Evolutionary conservation across 164 flowering plant genomes (phyloP).

Genomic region (Aristolochia fimbriata): DNA sequence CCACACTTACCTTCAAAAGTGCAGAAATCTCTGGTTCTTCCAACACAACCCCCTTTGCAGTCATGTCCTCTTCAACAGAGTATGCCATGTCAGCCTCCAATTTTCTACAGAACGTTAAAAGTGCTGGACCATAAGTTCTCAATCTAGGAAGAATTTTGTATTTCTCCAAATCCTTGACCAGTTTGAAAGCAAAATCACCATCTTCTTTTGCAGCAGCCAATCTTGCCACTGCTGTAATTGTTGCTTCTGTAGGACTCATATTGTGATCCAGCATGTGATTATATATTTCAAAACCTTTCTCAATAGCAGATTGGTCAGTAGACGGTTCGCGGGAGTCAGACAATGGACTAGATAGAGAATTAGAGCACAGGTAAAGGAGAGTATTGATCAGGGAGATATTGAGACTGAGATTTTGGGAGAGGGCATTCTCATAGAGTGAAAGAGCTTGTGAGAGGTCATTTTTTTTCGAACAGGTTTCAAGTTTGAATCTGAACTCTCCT

Average conservation of each 20-base stretch:
- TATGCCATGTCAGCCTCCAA: slow-evolving; percentile 58
- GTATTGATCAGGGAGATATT: slow-evolving; percentile 45
- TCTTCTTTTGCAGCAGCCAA: slow-evolving; percentile 71
- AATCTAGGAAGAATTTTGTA: slow-evolving; percentile 33
- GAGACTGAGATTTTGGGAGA: slow-evolving; percentile 29
- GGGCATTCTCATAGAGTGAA: slow-evolving; percentile 48
- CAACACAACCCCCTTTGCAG: slow-evolving; percentile 23
- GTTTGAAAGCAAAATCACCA: slow-evolving; percentile 48
- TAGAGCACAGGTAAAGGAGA: slow-evolving; percentile 67
- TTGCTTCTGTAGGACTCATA: slow-evolving; percentile 63
- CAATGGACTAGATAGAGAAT: slow-evolving; percentile 11
- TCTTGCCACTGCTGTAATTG: slow-evolving; percentile 57
- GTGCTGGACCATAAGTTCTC: slow-evolving; percentile 59
- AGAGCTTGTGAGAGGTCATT: slow-evolving; percentile 57
- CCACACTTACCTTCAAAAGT: slow-evolving; percentile 49
- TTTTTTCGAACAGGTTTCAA: slow-evolving; percentile 50
- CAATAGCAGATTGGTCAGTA: slow-evolving; percentile 24
- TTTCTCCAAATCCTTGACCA: slow-evolving; percentile 37
- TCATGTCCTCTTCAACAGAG: slow-evolving; percentile 65
- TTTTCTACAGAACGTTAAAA: slow-evolving; percentile 48
- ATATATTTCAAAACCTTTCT: slow-evolving; percentile 49
- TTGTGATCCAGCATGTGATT: slow-evolving; percentile 31
- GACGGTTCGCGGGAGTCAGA: slow-evolving; percentile 8
- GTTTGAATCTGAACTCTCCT: slow-evolving; percentile 31
- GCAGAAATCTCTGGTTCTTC: slow-evolving; percentile 65